Base-by-base conservation (phyloP, 495 filamentous ascomycete genomes). In the Podospora fimiseda region DNA sequence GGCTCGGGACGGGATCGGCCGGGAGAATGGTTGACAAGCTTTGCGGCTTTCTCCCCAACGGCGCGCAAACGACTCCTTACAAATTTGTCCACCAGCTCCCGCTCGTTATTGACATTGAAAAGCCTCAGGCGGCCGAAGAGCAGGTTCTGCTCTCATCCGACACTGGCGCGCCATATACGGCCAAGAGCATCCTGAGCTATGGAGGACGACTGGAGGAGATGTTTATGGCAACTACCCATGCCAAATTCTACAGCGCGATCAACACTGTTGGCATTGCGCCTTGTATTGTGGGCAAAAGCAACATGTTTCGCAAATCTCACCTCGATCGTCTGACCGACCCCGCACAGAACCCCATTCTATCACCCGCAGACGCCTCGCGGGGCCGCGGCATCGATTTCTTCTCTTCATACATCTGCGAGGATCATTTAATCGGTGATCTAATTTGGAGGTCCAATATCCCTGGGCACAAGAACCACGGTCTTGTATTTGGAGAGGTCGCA, bases 231-330 rank as follows among this genome's bases (percentile, higher is more conserved):
- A 91, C 89, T 8, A 85, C 89, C 0, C 94, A 99, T 69, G 90
- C 90, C 48, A 99, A 99, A 62, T 96, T 99, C 78, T 99, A 99
- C 73, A 87, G 86, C 18, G 93, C 92, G 51, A 97, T 97, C 78
- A 96, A 96, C 73, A 90, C 90, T 5, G 87, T 96, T 20, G 75
- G 84, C 15, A 73, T 97, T 52, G 92, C 93, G 0, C 91, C 94
- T 5, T 97, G 94, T 68, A 88, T 94, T 50, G 87, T 97, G 5
- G 93, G 93, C 21, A 99, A 99, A 71, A 94, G 88, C 49, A 97
- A 93, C 70, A 95, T 99, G 87, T 97, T 97, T 74, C 87, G 93
- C 22, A 86, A 85, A 44, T 91, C 90, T 0, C 92, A 99, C 61
- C 82, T 99, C 21, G 79, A 89, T 62, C 78, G 78, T 52, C 77